Evolutionary conservation across 768 basidiomycete species (phyloP).

Genomic region (Lactifluus echinatus): DNA sequence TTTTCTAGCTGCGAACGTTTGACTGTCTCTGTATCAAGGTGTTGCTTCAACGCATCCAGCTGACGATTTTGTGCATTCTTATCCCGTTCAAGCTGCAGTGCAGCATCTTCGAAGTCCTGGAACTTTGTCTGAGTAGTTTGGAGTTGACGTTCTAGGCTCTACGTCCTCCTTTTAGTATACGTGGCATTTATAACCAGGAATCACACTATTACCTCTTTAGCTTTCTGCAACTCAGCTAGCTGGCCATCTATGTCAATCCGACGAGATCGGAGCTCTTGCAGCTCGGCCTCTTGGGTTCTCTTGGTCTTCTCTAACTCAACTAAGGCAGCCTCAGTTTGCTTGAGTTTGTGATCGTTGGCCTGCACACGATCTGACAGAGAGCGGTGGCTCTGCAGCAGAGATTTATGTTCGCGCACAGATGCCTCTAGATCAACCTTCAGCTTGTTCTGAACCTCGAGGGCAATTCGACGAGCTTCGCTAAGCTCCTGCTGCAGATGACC

Average conservation of each 20-base stretch:
- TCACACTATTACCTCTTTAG: conserved; percentile 56
- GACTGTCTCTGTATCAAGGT: conserved; percentile 63
- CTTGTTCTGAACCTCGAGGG: conserved; percentile 60
- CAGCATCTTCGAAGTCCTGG: conserved; percentile 81
- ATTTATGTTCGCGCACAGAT: conserved; percentile 47
- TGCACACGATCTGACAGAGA: conserved; percentile 59
- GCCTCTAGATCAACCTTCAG: conserved; percentile 70
- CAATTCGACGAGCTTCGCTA: conserved; percentile 48
- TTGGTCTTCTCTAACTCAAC: conserved; percentile 61
- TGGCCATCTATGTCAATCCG: conserved; percentile 61
- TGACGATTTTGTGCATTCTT: conserved; percentile 66
- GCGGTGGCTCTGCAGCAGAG: conserved; percentile 50
- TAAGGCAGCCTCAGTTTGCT: conserved; percentile 40
- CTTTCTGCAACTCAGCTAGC: conserved; percentile 48
- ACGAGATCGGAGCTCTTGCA: conserved; percentile 57
- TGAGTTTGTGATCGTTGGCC: conserved; percentile 40
- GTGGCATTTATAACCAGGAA: background rate
- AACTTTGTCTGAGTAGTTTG: conserved; percentile 61
- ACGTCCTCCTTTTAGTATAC: conserved; percentile 9
- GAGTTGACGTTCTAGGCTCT: conserved; percentile 79
- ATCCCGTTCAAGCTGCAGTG: conserved; percentile 77
- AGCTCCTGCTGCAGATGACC: conserved; percentile 57
- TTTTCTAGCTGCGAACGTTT: conserved; percentile 75
- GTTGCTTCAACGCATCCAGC: conserved; percentile 58
- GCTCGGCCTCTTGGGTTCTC: conserved; percentile 59